Conservation (phyloP, 306 rosid species). For the Acmispon strigosus region DNA sequence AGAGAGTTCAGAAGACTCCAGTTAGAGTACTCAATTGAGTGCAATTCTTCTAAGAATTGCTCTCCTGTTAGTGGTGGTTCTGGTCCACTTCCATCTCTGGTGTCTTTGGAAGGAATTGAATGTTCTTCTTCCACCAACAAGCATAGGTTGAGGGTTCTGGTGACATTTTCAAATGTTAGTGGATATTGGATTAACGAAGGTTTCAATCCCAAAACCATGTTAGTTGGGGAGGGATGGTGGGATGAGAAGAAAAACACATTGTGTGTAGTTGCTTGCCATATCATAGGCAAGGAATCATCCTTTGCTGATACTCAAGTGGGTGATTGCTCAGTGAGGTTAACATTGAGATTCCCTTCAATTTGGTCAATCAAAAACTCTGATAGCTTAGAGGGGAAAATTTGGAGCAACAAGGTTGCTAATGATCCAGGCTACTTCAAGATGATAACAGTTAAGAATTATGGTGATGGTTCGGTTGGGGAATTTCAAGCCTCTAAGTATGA, state of each 20-base stretch:
- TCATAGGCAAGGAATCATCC: slow-evolving; percentile 23
- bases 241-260: slow-evolving; percentile 33
- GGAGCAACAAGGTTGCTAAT: slow-evolving; percentile 43
- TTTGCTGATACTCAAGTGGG: slow-evolving; percentile 30
- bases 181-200: background rate
- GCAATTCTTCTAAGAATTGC: slow-evolving; percentile 38
- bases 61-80: slow-evolving; percentile 30
- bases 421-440: slow-evolving; percentile 36
- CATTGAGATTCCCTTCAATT: slow-evolving; percentile 33
- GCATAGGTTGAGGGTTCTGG: slow-evolving; percentile 29
- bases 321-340: slow-evolving; percentile 51
- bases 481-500: slow-evolving; percentile 31
- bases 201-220: slow-evolving; percentile 29
- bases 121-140: slow-evolving; percentile 13
- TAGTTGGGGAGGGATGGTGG: slow-evolving; percentile 63
- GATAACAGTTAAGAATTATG: slow-evolving; percentile 26
- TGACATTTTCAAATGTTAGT: slow-evolving; percentile 13
- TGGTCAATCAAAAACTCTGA: slow-evolving; percentile 46
- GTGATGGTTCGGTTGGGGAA: background rate
- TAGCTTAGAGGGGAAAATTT: slow-evolving; percentile 42
- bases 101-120: slow-evolving; percentile 24
- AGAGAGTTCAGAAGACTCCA: background rate
- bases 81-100: slow-evolving; percentile 20
- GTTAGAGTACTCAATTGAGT: slow-evolving; percentile 37
- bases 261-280: slow-evolving; percentile 36